Conservation (phyloP, 2,329 filamentous ascomycete species). For the Fonsecaea multimorphosa region DNA sequence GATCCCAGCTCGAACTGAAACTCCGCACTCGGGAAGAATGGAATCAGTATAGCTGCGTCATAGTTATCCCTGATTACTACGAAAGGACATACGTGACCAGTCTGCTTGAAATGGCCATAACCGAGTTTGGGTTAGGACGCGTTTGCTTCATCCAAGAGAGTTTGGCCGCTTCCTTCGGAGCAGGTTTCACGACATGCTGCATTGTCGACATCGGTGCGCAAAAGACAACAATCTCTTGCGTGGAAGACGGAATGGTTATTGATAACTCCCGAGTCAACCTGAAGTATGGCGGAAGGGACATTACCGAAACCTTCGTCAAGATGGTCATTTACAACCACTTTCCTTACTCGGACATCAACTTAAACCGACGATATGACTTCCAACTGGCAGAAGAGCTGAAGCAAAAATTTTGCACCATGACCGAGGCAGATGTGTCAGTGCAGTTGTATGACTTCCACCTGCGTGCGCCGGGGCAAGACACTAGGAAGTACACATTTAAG, state of each 20-base stretch:
- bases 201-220: constrained; percentile 96
- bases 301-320: constrained; percentile 92
- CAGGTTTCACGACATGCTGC: constrained; percentile 90
- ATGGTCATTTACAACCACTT: constrained; percentile 98
- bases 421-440: constrained; percentile 85
- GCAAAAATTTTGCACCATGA: constrained; percentile 88
- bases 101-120: constrained; percentile 82
- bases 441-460: constrained; percentile 90
- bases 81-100: constrained; percentile 91
- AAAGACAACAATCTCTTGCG: constrained; percentile 95
- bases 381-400: constrained; percentile 94
- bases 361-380: constrained; percentile 88
- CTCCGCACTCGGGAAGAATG: constrained; percentile 65
- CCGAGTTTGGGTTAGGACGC: constrained; percentile 85
- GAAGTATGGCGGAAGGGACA: constrained; percentile 90
- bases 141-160: constrained; percentile 97
- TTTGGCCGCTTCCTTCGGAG: constrained; percentile 90
- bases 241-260: constrained; percentile 92
- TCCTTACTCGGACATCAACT: constrained; percentile 92
- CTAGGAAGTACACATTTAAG: constrained; percentile 93
- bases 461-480: constrained; percentile 84
- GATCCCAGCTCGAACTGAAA: constrained; percentile 77
- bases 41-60: constrained; percentile 92
- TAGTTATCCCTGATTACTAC: constrained; percentile 95
- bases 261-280: constrained; percentile 95